Percentiles rank a stretch among this genome's conserved stretches.
phyloP scores from a whole-genome alignment of 1,139 yeast genomes.

The Zygosaccharomyces pseudobailii region DNA sequence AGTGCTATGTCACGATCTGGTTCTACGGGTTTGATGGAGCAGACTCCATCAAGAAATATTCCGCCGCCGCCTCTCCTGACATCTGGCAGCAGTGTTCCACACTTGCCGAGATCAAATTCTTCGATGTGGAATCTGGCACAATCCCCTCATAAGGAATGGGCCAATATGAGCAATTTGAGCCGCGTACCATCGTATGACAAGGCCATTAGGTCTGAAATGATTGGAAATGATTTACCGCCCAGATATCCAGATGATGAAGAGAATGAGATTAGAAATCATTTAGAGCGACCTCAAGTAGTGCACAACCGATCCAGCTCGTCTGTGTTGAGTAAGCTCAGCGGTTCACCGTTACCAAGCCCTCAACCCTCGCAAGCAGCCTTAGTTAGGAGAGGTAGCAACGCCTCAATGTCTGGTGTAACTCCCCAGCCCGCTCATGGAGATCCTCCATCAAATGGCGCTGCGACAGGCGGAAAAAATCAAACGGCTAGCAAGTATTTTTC shows the following conservation, averaged over 20 bases:
- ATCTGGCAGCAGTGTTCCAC: slow-evolving; percentile 14
- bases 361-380: slow-evolving; percentile 17
- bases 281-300: slow-evolving; percentile 21
- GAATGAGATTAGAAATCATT: slow-evolving; percentile 2
- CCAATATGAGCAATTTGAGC: slow-evolving; percentile 48
- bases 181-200: slow-evolving; percentile 80
- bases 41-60: background rate
- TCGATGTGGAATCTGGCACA: slow-evolving; percentile 20
- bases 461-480: slow-evolving; percentile 16
- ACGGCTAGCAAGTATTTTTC: slow-evolving; percentile 23
- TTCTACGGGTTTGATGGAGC: background rate
- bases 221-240: slow-evolving; percentile 55
- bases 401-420: slow-evolving; percentile 21
- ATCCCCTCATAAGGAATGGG: slow-evolving; percentile 8
- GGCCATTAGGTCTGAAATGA: slow-evolving; percentile 53
- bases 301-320: slow-evolving; percentile 20
- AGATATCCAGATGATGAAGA: slow-evolving; percentile 42
- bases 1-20: slow-evolving; percentile 1
- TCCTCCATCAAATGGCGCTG: slow-evolving; percentile 3
- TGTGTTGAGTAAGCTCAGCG: slow-evolving; percentile 14
- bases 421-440: slow-evolving; percentile 10
- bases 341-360: slow-evolving; percentile 10
- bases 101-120: slow-evolving; percentile 3
- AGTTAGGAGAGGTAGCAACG: slow-evolving; percentile 24
- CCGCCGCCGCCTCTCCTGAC: slow-evolving; percentile 20